Conservation (phyloP, 805 yeast species). For the Candida saitoana region DNA sequence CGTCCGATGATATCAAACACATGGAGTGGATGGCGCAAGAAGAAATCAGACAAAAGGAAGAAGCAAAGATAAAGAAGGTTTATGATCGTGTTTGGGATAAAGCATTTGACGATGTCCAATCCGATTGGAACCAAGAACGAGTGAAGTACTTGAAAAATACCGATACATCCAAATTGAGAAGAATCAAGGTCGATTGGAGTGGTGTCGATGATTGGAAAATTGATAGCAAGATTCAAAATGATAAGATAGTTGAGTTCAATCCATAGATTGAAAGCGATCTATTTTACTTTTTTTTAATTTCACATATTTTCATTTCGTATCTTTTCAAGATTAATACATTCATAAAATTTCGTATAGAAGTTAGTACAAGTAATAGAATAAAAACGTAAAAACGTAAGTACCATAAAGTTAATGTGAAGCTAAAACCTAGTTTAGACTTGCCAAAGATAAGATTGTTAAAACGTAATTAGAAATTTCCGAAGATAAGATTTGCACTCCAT, state of each 20-base stretch:
- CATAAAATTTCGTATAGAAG: background rate
- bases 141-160: conserved; percentile 71
- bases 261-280: too few relatives aligned
- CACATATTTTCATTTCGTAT: too few relatives aligned
- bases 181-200: conserved; percentile 64
- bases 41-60: conserved; percentile 61
- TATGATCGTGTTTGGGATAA: conserved; percentile 70
- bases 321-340: background rate
- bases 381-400: too few relatives aligned
- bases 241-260: conserved; percentile 39
- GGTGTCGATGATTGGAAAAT: conserved; percentile 49
- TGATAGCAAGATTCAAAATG: conserved; percentile 21
- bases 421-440: too few relatives aligned
- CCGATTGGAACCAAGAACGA: conserved; percentile 70
- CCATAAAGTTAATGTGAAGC: too few relatives aligned
- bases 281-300: too few relatives aligned
- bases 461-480: too few relatives aligned
- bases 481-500: too few relatives aligned
- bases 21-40: conserved; percentile 89
- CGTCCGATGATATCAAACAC: conserved; percentile 77
- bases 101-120: conserved; percentile 74
- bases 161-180: conserved; percentile 50
- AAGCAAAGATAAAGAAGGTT: conserved; percentile 57
- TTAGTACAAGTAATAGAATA: background rate
- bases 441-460: too few relatives aligned